A percentile compares a stretch with the other conserved stretches of the same genome.
phyloP scores from a whole-genome alignment of 208 protist species.

The Leishmania lainsoni region DNA sequence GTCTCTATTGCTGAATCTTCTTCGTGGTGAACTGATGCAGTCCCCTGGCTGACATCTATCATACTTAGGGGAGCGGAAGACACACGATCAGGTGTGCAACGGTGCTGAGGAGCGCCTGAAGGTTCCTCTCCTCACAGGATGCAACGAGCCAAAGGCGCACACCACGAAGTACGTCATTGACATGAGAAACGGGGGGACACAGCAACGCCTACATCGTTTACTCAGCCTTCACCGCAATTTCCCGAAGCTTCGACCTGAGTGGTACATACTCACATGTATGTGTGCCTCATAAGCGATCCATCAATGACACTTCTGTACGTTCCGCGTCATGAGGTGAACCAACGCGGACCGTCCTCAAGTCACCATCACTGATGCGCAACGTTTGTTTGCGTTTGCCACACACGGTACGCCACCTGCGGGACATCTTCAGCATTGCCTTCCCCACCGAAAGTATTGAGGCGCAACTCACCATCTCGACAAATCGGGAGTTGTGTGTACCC shows the following conservation, averaged over 20 bases:
- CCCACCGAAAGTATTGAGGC: no score
- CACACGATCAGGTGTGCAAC: constrained; percentile 7
- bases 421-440: no score
- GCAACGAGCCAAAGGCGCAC: neutral
- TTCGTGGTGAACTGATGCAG: constrained; percentile 25
- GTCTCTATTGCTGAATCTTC: constrained; percentile 17
- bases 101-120: constrained; percentile 10
- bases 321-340: neutral
- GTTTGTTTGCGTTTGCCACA: neutral
- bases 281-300: neutral
- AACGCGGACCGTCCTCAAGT: neutral
- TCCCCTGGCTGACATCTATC: neutral
- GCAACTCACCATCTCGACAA: no score
- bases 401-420: neutral
- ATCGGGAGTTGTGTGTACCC: no score
- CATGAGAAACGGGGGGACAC: neutral
- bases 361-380: neutral
- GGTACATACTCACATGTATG: no score
- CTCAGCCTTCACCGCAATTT: neutral
- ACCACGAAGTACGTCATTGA: neutral
- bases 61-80: constrained; percentile 5
- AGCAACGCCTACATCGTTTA: neutral
- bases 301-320: neutral
- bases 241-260: neutral
- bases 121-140: no score